Percentiles rank a stretch among this genome's conserved stretches.
phyloP scores from a whole-genome alignment of 1,284 basidiomycete species.

The Rhizopogon hawkerae region DNA sequence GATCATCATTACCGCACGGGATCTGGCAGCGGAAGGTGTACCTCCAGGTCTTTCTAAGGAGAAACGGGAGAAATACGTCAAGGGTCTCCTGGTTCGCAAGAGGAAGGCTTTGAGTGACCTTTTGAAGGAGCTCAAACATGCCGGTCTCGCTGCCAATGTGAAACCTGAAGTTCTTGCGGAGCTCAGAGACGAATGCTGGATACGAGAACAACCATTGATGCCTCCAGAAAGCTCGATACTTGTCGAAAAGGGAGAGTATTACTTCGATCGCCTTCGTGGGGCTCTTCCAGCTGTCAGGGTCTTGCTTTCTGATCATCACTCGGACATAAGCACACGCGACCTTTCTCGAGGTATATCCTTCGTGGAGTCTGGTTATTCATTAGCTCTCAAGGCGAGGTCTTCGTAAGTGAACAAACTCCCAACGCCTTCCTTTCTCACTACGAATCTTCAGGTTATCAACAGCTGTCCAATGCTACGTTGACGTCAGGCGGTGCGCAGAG shows the following conservation, averaged over 20 bases:
- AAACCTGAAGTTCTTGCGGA: constrained; percentile 63
- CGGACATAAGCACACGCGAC: constrained; percentile 80
- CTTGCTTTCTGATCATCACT: constrained; percentile 63
- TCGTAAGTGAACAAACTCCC: constrained; percentile 28
- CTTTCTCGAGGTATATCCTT: constrained; percentile 73
- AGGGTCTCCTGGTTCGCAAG: constrained; percentile 76
- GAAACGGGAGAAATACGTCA: constrained; percentile 66
- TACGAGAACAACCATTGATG: constrained; percentile 54
- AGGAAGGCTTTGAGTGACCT: constrained; percentile 89
- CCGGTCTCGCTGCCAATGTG: constrained; percentile 70
- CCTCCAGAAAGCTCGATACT: constrained; percentile 15
- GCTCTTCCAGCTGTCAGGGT: constrained; percentile 64
- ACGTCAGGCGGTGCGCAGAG: not conserved
- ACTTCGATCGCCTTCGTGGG: constrained; percentile 66
- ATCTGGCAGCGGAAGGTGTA: constrained; percentile 50
- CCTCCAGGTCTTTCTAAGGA: constrained; percentile 42
- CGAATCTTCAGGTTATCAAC: not conserved
- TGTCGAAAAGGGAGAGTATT: constrained; percentile 47
- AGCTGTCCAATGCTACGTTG: not conserved
- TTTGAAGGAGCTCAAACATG: constrained; percentile 78
- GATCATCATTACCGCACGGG: constrained; percentile 63
- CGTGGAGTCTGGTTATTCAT: constrained; percentile 70
- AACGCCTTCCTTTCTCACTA: not conserved
- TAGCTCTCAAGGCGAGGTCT: constrained; percentile 47
- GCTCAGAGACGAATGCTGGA: constrained; percentile 59